Base-by-base conservation (phyloP, 768 basidiomycete species). In the Collybiopsis luxurians region DNA sequence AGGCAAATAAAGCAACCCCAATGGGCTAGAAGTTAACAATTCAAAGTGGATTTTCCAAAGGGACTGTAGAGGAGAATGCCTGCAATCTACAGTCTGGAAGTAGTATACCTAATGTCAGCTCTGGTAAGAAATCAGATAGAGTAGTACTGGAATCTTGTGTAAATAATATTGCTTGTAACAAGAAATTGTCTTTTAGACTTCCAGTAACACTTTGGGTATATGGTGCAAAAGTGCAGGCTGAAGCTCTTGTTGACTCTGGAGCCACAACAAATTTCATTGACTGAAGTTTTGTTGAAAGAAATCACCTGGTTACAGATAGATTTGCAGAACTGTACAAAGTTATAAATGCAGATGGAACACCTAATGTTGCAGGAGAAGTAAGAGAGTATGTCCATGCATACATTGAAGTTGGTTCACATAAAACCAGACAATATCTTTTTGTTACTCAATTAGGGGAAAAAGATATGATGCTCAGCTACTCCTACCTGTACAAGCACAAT, bases 201-300 rank as follows among this genome's bases (percentile, higher is more conserved):
- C 47, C 47, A 48, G 47, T 48, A 7, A 48, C 47, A 48, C 24
- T 48, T 48, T 48, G 47, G 47, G 47, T 48, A 48, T 48, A 48
- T 48, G 47, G 47, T 9, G 24, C n/a, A 17, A 48, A 48, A 48
- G 47, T 27, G 27, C 47, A 48, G 47, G 26, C 47, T 26, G 47
- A 48, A 21, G 51, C 51, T 40, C 12, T 53, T 40, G 51, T 53
- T 17, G 51, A 53, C 28, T 53, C 31, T 40, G 31, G 51, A 28
- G 51, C 51, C 38, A 36, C 51, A 40, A 34, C 30, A 53, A 53
- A 53, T 38, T 53, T 53, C 51, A 53, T 53, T 53, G 51, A 53
- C 51, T 10, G 30, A 28, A 11, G 10, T 10, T 36, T 50, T 50
- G 48, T 50, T 50, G 44, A 46, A 46, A 46, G n/a, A 24, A 48